Conservation (phyloP, 768 basidiomycete species). For the Pluteus cervinus region DNA sequence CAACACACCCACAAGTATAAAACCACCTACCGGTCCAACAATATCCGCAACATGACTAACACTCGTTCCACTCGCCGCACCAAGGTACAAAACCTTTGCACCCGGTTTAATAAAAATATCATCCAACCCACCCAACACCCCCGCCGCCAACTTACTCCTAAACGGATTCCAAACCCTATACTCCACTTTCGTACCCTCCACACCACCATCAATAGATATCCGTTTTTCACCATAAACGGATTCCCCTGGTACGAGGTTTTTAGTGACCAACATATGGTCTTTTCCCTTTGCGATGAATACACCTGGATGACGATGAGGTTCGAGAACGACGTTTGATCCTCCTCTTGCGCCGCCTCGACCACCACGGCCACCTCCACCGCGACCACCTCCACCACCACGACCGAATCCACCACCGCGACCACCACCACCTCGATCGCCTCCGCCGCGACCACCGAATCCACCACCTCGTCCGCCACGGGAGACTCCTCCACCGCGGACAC, state of each 20-base stretch:
- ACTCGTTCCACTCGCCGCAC: conserved; percentile 96
- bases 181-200: conserved; percentile 83
- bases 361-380: conserved; percentile 50
- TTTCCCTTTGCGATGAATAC: conserved; percentile 98
- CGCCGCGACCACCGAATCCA: conserved; percentile 32
- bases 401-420: conserved; percentile 34
- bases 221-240: conserved; percentile 98
- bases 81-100: conserved; percentile 94
- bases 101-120: conserved; percentile 90
- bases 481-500: conserved; percentile 21
- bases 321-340: conserved; percentile 84
- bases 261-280: conserved; percentile 94
- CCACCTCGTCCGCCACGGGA: conserved; percentile 22
- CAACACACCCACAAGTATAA: conserved; percentile 5
- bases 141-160: conserved; percentile 93
- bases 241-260: conserved; percentile 96
- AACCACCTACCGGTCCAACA: conserved; percentile 78
- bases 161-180: conserved; percentile 99
- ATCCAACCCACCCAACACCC: conserved; percentile 93
- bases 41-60: conserved; percentile 99
- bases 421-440: conserved; percentile 34
- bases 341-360: conserved; percentile 71
- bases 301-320: conserved; percentile 92
- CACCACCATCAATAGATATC: conserved; percentile 75
- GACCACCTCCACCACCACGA: conserved; percentile 39